These are phyloP conservation scores for Phytophthora melonis DNA, from an alignment of 352 stramenopile species.

Conservation along the genomic window DNA sequence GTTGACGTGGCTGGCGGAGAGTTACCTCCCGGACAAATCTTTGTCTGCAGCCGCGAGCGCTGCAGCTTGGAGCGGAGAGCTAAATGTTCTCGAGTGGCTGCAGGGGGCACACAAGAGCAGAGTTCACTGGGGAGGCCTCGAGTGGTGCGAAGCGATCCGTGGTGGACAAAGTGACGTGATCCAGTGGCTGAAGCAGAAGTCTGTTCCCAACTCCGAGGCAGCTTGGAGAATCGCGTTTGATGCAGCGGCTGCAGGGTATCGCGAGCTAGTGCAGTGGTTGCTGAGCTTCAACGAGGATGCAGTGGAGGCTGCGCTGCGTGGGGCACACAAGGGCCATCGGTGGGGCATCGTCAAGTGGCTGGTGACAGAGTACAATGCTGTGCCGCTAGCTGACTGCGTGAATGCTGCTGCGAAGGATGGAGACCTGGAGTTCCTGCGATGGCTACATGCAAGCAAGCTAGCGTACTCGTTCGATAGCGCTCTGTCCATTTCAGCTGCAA, in stretches of 20 bases:
- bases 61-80: slow-evolving; percentile 25
- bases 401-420: slow-evolving; percentile 23
- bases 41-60: slow-evolving; percentile 21
- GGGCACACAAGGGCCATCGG: slow-evolving; percentile 14
- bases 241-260: slow-evolving; percentile 10
- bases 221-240: slow-evolving; percentile 15
- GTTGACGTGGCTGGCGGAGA: slow-evolving; percentile 23
- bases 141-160: slow-evolving; percentile 31
- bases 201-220: slow-evolving; percentile 18
- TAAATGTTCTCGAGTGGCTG: slow-evolving; percentile 28
- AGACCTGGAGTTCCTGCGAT: slow-evolving; percentile 26
- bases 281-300: background rate
- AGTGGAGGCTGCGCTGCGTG: slow-evolving; percentile 21
- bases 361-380: slow-evolving; percentile 8
- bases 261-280: slow-evolving; percentile 28
- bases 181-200: slow-evolving; percentile 21
- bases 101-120: slow-evolving; percentile 5
- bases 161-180: slow-evolving; percentile 15
- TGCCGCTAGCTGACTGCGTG: slow-evolving; percentile 7
- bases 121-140: slow-evolving; percentile 34
- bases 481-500: slow-evolving; percentile 10
- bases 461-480: slow-evolving; percentile 1
- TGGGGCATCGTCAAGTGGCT: slow-evolving; percentile 29
- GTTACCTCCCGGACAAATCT: slow-evolving; percentile 7
- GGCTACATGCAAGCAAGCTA: slow-evolving; percentile 7